These are phyloP conservation scores for Apocynum venetum DNA, from an alignment of 257 asterid species.

Conservation along the genomic window DNA sequence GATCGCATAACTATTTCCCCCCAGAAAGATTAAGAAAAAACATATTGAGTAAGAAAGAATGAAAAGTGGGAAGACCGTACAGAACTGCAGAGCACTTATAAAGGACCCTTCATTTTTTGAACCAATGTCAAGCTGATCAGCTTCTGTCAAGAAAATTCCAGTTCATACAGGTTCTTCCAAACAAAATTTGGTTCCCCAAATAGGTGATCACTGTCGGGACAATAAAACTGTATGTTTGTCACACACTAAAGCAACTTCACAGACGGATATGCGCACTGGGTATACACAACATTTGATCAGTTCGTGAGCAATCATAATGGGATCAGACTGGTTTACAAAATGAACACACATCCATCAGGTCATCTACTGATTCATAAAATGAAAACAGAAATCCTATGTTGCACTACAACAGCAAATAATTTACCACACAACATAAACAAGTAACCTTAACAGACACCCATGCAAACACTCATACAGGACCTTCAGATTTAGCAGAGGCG, in stretches of 20 bases:
- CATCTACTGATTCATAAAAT: neutral
- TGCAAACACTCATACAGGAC: constrained; percentile 33
- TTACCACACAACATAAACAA: neutral
- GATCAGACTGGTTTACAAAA: neutral
- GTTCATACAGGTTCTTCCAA: neutral
- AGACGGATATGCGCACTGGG: neutral
- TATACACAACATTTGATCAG: neutral
- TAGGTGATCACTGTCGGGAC: neutral
- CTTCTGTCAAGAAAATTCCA: neutral
- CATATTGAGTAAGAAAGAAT: neutral
- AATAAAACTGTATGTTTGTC: neutral
- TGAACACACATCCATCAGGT: neutral
- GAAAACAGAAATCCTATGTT: neutral
- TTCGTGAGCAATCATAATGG: neutral
- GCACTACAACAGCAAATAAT: neutral
- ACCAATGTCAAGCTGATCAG: neutral
- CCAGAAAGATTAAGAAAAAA: neutral
- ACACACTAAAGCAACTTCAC: neutral
- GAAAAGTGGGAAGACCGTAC: neutral
- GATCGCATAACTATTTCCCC: neutral
- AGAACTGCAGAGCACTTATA: neutral
- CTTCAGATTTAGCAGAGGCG: constrained; percentile 81
- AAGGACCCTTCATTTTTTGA: neutral
- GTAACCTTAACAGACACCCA: neutral
- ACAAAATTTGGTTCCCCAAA: neutral